These are phyloP conservation scores for Rhizopogon vinicolor DNA, from an alignment of 768 basidiomycete genomes.

Conservation along the genomic window DNA sequence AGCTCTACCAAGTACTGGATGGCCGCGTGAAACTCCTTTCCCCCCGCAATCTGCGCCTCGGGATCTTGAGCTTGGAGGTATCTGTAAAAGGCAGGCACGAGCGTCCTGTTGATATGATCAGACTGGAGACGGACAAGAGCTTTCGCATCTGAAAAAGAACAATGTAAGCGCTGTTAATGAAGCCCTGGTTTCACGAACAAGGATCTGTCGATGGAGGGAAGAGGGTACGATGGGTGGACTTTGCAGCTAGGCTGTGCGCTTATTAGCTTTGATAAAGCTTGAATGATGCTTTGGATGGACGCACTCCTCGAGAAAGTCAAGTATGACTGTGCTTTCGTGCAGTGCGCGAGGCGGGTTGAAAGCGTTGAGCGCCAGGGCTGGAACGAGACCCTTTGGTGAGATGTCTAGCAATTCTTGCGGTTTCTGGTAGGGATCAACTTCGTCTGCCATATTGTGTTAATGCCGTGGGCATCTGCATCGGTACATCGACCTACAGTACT, in stretches of 20 bases:
- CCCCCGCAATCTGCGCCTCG: conserved; percentile 44
- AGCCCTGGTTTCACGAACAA: conserved; percentile 35
- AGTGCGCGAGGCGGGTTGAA: conserved; percentile 55
- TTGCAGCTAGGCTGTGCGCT: conserved; percentile 42
- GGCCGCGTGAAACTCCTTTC: conserved; percentile 49
- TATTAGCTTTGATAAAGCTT: neutral
- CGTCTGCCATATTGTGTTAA: conserved; percentile 38
- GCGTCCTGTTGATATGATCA: conserved; percentile 58
- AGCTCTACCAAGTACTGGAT: conserved; percentile 48
- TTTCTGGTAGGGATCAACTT: conserved; percentile 82
- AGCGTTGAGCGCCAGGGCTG: conserved; percentile 53
- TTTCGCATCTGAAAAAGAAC: conserved; percentile 46
- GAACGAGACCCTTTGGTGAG: conserved; percentile 81
- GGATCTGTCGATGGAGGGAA: conserved; percentile 55
- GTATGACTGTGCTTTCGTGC: conserved; percentile 77
- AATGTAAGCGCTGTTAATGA: neutral
- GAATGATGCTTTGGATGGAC: conserved; percentile 13
- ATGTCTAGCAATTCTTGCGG: conserved; percentile 74
- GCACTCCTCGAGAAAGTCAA: conserved; percentile 78
- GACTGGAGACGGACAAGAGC: conserved; percentile 63
- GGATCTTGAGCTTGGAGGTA: conserved; percentile 66
- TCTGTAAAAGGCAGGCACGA: conserved; percentile 72
- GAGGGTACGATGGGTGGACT: conserved; percentile 44
- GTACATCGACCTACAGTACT: conserved; percentile 34
- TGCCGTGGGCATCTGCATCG: neutral